Percentiles rank a stretch among this genome's conserved stretches.
phyloP scores from a whole-genome alignment of 495 filamentous ascomycete species.

The Cercophora samala region DNA sequence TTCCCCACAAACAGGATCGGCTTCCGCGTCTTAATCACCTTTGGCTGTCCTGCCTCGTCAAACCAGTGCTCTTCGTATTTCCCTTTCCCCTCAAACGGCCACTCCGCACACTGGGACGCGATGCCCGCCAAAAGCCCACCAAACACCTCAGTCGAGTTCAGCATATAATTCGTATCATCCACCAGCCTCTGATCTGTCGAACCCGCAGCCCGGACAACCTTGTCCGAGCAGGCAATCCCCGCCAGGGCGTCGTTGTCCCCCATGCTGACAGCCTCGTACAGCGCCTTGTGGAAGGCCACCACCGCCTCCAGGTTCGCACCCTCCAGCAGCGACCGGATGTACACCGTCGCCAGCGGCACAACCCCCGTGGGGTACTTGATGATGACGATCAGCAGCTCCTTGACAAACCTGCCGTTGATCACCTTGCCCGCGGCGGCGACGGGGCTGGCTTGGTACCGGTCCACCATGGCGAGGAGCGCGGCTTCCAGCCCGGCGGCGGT shows the following conservation, averaged over 20 bases:
- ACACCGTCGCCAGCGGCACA: background rate
- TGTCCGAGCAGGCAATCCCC: conserved; percentile 16
- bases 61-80: conserved; percentile 39
- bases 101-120: conserved; percentile 38
- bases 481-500: conserved; percentile 1
- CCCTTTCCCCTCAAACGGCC: conserved; percentile 45
- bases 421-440: background rate
- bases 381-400: background rate
- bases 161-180: background rate
- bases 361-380: conserved; percentile 7
- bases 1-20: conserved; percentile 46
- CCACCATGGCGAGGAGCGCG: background rate
- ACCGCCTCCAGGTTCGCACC: background rate
- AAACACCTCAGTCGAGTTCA: conserved; percentile 14
- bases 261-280: background rate
- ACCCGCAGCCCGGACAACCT: background rate
- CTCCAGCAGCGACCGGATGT: background rate
- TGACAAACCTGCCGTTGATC: conserved; percentile 1
- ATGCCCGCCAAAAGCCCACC: conserved; percentile 17
- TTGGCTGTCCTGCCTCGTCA: background rate
- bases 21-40: conserved; percentile 40
- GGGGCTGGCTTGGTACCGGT: background rate
- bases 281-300: background rate
- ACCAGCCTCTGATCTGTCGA: background rate
- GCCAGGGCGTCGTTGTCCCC: conserved; percentile 1